These are phyloP conservation scores for Fusarium fujikuroi DNA, from an alignment of 2,329 filamentous ascomycete species.

Conservation along the genomic window DNA sequence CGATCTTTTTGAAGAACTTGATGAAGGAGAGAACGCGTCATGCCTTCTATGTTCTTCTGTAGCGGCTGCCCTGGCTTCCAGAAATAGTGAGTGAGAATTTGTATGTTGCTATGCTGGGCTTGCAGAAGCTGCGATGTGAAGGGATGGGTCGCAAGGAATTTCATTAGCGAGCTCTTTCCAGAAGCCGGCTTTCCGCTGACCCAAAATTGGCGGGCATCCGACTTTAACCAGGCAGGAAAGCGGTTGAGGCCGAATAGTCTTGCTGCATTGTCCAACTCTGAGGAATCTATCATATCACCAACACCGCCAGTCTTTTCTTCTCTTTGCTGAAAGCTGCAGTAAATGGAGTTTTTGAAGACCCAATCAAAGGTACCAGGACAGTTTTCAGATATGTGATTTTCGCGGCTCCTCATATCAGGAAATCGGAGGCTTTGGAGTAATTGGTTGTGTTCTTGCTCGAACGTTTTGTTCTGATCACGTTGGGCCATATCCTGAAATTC, in stretches of 20 bases:
- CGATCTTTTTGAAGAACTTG: accelerated
- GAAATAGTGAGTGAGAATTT: accelerated
- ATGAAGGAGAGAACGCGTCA: accelerated
- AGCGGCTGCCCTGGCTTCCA: neutral
- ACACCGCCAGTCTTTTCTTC: too few relatives aligned
- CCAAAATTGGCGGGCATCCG: accelerated
- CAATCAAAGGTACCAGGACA: neutral
- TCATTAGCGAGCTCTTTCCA: neutral
- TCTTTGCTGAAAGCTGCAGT: neutral
- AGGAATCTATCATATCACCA: too few relatives aligned
- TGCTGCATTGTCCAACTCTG: too few relatives aligned
- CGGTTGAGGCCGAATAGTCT: accelerated
- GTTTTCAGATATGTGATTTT: neutral
- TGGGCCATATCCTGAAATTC: neutral
- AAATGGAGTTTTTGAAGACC: neutral
- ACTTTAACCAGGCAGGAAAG: neutral
- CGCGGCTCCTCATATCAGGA: neutral
- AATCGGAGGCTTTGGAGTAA: neutral
- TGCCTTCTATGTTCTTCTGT: neutral
- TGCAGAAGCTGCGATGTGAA: accelerated
- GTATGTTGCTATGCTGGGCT: accelerated
- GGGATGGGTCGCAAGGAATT: accelerated
- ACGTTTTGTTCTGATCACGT: accelerated
- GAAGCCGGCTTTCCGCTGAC: neutral
- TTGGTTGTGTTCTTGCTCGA: accelerated